Evolutionary conservation across 805 yeast genomes (phyloP).

Genomic region (Yamadazyma ubonensis): DNA sequence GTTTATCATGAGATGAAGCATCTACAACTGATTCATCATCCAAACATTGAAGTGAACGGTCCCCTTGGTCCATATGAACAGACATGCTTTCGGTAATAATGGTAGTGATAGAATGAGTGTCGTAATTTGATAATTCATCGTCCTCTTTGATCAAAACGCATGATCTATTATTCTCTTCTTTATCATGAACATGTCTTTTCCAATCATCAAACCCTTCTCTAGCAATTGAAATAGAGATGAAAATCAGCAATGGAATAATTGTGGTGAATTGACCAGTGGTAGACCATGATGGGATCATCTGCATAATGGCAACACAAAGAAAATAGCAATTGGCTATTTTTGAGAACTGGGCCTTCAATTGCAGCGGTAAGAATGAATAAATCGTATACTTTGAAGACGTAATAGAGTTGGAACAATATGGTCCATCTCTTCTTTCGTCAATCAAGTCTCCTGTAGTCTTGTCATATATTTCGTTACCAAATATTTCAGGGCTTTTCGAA

Average conservation of each 20-base stretch:
- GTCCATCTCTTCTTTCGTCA: slow-evolving; percentile 67
- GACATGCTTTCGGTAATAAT: slow-evolving; percentile 32
- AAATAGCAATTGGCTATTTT: slow-evolving; percentile 91
- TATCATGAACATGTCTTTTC: slow-evolving; percentile 81
- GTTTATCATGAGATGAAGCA: slow-evolving; percentile 13
- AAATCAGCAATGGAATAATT: slow-evolving; percentile 80
- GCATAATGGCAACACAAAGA: slow-evolving; percentile 84
- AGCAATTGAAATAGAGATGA: slow-evolving; percentile 83
- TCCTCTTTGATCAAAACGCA: slow-evolving; percentile 33
- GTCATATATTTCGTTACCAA: slow-evolving; percentile 29
- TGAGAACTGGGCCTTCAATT: slow-evolving; percentile 85
- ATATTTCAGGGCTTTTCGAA: slow-evolving; percentile 33
- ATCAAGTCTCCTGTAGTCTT: slow-evolving; percentile 34
- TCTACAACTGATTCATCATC: slow-evolving; percentile 2
- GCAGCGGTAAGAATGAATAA: slow-evolving; percentile 83
- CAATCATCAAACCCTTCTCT: slow-evolving; percentile 95
- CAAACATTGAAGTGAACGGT: neutral
- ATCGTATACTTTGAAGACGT: slow-evolving; percentile 86
- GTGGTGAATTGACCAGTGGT: slow-evolving; percentile 96
- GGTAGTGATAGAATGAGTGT: slow-evolving; percentile 30
- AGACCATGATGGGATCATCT: slow-evolving; percentile 96
- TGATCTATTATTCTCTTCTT: slow-evolving; percentile 66
- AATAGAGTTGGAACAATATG: slow-evolving; percentile 66
- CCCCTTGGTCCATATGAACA: slow-evolving; percentile 9
- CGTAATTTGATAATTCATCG: slow-evolving; percentile 27